Base-by-base conservation (phyloP, 805 yeast genomes). In the Zygosaccharomyces gambellarensis region DNA sequence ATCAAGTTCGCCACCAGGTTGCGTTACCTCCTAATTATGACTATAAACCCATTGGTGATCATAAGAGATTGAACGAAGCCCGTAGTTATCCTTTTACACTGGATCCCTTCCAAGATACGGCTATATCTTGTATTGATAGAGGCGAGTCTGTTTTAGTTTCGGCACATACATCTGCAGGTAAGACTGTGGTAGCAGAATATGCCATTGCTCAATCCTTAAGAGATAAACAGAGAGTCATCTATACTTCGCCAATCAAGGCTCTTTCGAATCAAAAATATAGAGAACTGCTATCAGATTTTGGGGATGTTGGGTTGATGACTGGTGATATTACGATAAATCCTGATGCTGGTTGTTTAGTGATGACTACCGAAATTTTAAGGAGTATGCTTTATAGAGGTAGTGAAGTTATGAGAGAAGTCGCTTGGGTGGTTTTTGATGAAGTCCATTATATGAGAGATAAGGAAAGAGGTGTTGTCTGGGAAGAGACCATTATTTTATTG, bases 391-490 rank as follows among this genome's bases (percentile, higher is more conserved):
- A 94, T 67, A 78, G 98, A 67, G 99, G 99, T 54, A 88, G 97
- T 11, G 99, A 94, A 67, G 84, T 95, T 42, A 90, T 94, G 92
- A 80, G 99, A 69, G 99, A 94, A 75, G 98, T 94, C 38, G 97
- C 97, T 0, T 94, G 97, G 96, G 99, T 94, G 45, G 83, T 94
- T 36, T 94, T 94, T 57, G 99, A 94, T 70, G 99, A 94, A 68
- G 97, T 94, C 41, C 99, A 94, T 72, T 94, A 94, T 70, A 94
- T 94, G 95, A 83, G 97, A 72, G 99, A 94, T 68, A 85, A 89
- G 60, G 94, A 90, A 58, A 82, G 99, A 72, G 99, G 99, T 68
- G 99, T 94, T 46, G 99, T 94, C 31, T 94, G 99, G 99, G 99
- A 94, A 71, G 99, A 94, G 70, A 92, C 98, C 12, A 92, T 94